Evolutionary conservation across 1,284 basidiomycete species (phyloP).

Genomic region (Tylopilus sp.): DNA sequence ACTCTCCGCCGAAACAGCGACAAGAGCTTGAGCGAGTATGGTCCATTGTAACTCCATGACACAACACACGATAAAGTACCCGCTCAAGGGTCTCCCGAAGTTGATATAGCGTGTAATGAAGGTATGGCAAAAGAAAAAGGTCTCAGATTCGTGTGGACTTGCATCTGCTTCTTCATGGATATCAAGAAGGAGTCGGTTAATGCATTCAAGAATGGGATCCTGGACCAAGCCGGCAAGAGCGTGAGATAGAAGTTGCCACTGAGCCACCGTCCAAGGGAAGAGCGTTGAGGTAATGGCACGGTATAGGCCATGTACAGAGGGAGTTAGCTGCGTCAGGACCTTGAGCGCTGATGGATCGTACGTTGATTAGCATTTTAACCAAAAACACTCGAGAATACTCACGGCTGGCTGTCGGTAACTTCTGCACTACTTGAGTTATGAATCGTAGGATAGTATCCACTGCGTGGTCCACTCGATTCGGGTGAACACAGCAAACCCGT

Average conservation of each 20-base stretch:
- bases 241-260: slow-evolving; percentile 59
- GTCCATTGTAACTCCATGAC: slow-evolving; percentile 82
- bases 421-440: slow-evolving; percentile 52
- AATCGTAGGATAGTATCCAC: slow-evolving; percentile 58
- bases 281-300: slow-evolving; percentile 75
- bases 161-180: slow-evolving; percentile 53
- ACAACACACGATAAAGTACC: slow-evolving; percentile 84
- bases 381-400: slow-evolving; percentile 25
- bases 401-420: slow-evolving; percentile 54
- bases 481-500: slow-evolving; percentile 53
- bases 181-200: slow-evolving; percentile 63
- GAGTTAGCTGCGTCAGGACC: slow-evolving; percentile 70
- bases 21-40: slow-evolving; percentile 70
- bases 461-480: slow-evolving; percentile 44
- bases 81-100: slow-evolving; percentile 73
- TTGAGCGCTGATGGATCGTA: slow-evolving; percentile 50
- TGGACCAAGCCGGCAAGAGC: slow-evolving; percentile 57
- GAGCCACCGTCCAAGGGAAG: slow-evolving; percentile 66
- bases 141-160: slow-evolving; percentile 14
- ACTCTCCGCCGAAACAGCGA: slow-evolving; percentile 36
- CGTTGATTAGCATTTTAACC: not conserved
- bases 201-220: slow-evolving; percentile 55
- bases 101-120: slow-evolving; percentile 75
- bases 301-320: slow-evolving; percentile 82
- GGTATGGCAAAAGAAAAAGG: slow-evolving; percentile 56